phyloP scores from a whole-genome alignment of 2,329 filamentous ascomycete species.

The Colletotrichum incanum region DNA sequence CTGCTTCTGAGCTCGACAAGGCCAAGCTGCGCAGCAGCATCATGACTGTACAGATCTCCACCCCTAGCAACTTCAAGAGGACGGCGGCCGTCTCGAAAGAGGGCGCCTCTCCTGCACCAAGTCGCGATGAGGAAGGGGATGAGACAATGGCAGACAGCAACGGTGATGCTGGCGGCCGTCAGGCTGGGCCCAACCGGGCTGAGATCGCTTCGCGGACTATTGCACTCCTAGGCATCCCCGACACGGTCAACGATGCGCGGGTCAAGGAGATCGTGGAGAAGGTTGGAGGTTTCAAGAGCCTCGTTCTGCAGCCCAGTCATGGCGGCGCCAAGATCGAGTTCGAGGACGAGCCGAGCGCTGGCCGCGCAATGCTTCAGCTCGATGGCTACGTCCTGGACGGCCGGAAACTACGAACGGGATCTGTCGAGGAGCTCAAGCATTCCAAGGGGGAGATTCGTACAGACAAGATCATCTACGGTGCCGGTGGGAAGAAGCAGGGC shows the following conservation, averaged over 20 bases:
- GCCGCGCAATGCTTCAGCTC: constrained; percentile 77
- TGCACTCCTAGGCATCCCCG: constrained; percentile 87
- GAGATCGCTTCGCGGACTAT: constrained; percentile 79
- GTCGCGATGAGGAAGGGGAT: constrained; percentile 56
- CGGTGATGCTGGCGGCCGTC: constrained; percentile 22
- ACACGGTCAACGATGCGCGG: constrained; percentile 92
- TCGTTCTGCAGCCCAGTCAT: constrained; percentile 85
- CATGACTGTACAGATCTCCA: constrained; percentile 76
- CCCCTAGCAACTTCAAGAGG: constrained; percentile 70
- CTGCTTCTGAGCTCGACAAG: constrained; percentile 79
- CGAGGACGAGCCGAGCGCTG: constrained; percentile 77
- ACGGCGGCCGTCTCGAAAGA: constrained; percentile 59
- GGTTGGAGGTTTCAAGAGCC: constrained; percentile 80
- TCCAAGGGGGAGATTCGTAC: constrained; percentile 63
- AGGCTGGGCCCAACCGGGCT: constrained; percentile 53
- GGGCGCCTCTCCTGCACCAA: constrained; percentile 54
- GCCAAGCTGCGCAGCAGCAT: constrained; percentile 78
- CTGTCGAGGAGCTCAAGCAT: constrained; percentile 68
- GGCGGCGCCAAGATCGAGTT: constrained; percentile 92
- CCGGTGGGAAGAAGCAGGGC: constrained; percentile 47
- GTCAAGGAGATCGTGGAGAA: constrained; percentile 81
- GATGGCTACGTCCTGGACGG: constrained; percentile 70
- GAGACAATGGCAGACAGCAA: constrained; percentile 55
- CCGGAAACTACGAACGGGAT: constrained; percentile 68
- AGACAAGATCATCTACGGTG: constrained; percentile 58